Evolutionary conservation across 2,329 filamentous ascomycete genomes (phyloP).

Genomic region (Cladophialophora exuberans): DNA sequence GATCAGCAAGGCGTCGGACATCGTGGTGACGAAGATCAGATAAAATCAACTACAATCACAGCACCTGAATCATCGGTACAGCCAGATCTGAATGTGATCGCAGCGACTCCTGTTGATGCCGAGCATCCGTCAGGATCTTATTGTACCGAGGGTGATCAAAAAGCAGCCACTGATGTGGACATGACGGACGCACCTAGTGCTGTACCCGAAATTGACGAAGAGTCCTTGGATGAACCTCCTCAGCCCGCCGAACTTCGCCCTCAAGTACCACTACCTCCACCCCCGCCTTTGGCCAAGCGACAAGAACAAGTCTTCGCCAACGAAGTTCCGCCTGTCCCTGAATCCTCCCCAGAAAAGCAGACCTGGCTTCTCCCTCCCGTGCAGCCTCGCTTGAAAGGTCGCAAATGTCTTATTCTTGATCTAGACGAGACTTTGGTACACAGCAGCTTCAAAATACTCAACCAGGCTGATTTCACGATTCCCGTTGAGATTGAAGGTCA

Average conservation of each 20-base stretch:
- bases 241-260: constrained; percentile 47
- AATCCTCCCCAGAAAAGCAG: constrained; percentile 52
- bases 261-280: constrained; percentile 58
- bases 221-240: constrained; percentile 46
- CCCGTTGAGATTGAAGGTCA: constrained; percentile 98
- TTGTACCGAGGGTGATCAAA: constrained; percentile 7
- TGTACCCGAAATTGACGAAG: constrained; percentile 56
- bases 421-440: constrained; percentile 96
- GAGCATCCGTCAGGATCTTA: constrained; percentile 16
- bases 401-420: constrained; percentile 94
- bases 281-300: constrained; percentile 55
- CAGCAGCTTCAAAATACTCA: constrained; percentile 98
- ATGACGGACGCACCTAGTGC: constrained; percentile 64
- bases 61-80: constrained; percentile 16
- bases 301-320: constrained; percentile 43
- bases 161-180: constrained; percentile 52
- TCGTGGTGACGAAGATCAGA: constrained; percentile 13
- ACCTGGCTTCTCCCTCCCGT: constrained; percentile 82
- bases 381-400: constrained; percentile 75
- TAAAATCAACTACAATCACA: constrained; percentile 14
- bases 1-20: background rate
- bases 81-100: constrained; percentile 26
- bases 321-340: constrained; percentile 48
- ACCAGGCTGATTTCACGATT: constrained; percentile 98
- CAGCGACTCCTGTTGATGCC: constrained; percentile 21